Conservation (phyloP, 2,329 filamentous ascomycete genomes). For the Calonectria montana region DNA sequence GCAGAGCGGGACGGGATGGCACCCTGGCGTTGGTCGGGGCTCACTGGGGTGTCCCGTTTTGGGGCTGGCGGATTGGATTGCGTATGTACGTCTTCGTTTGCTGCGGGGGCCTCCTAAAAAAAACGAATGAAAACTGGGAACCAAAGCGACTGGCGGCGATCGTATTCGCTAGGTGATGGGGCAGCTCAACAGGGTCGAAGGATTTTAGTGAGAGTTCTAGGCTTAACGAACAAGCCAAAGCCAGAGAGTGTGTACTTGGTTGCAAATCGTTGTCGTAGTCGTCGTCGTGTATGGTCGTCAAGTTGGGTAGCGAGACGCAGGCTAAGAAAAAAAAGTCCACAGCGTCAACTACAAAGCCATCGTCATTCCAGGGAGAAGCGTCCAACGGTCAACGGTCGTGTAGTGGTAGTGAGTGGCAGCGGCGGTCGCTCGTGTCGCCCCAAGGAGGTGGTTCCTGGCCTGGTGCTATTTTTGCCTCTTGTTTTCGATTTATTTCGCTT, state of each 20-base stretch:
- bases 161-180: constrained; percentile 38
- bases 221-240: not conserved
- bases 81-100: constrained; percentile 26
- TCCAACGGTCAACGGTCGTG: constrained; percentile 6
- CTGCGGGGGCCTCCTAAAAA: constrained; percentile 32
- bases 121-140: constrained; percentile 25
- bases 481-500: constrained; percentile 4
- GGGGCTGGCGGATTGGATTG: constrained; percentile 20
- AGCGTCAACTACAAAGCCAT: constrained; percentile 19
- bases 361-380: constrained; percentile 3
- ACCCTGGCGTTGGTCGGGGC: constrained; percentile 16
- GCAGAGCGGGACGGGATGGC: constrained; percentile 17
- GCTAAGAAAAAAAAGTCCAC: not conserved
- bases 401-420: not conserved
- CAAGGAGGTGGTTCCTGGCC: not conserved
- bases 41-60: constrained; percentile 18
- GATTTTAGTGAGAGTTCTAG: constrained; percentile 7
- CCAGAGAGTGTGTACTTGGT: constrained; percentile 10
- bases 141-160: constrained; percentile 29
- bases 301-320: not conserved
- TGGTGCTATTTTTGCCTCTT: not conserved
- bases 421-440: not conserved
- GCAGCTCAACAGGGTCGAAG: constrained; percentile 13
- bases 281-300: constrained; percentile 10
- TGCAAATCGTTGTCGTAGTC: constrained; percentile 16